Base-by-base conservation (phyloP, 1,284 basidiomycete genomes). In the Anthracocystis walkeri region DNA sequence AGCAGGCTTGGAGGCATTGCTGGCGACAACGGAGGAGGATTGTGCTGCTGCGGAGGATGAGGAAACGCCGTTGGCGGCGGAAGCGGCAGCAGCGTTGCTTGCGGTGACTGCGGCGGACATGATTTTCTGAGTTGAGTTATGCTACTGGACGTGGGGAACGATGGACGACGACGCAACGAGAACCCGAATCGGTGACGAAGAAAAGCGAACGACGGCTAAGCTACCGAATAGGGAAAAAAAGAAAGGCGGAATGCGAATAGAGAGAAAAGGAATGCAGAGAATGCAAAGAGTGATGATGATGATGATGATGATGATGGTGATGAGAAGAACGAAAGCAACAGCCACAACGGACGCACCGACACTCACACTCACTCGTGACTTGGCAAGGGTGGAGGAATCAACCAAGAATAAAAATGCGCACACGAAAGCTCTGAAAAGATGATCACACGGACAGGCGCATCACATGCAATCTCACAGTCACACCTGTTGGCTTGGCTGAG, bases 61-160 rank as follows among this genome's bases (percentile, higher is more conserved):
- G 29, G 57, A 56, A 29, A 60, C 52, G 25, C 65, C 52, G 49
- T 51, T 48, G 31, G 52, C 60, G 65, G 61, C 59, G 52, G 64
- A 58, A 42, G 63, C 50, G 20, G 68, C 64, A n/a, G 65, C 64
- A 48, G 66, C 70, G 61, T 60, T 73, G 65, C 57, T 61, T 51
- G 65, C 65, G 18, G 70, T 64, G 60, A 65, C 70, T 46, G 71
- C 65, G 33, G 71, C 65, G 18, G 71, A 67, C 65, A 71, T 71
- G 41, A 38, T 29, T 5, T 29, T n/a, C n/a, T n/a, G n/a, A n/a
- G n/a, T n/a, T n/a, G n/a, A n/a, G n/a, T 65, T 29, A 21, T 14
- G 44, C 5, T 55, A 7, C 11, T n/a, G 51, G 35, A 38, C 35
- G 35, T 27, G 35, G 38, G 23, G 42, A 41, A 42, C 41, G 40